These are phyloP conservation scores for Venturia pyrina DNA, from an alignment of 2,329 filamentous ascomycete species.

Conservation along the genomic window DNA sequence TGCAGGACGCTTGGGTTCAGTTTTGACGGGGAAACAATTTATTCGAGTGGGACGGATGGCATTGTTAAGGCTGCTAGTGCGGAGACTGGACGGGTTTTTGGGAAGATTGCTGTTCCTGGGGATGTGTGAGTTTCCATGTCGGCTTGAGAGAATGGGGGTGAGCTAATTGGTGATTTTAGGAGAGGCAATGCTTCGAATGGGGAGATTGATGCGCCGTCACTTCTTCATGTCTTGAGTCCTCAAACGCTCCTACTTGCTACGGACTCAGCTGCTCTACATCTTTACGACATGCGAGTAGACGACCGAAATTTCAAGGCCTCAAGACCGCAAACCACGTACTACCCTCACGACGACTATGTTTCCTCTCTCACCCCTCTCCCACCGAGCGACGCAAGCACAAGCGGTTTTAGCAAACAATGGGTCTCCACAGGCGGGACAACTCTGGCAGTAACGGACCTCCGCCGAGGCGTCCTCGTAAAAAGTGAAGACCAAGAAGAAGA, in stretches of 20 bases:
- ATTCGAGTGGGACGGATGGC: slow-evolving; percentile 51
- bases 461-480: slow-evolving; percentile 73
- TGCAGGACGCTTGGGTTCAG: slow-evolving; percentile 74
- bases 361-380: slow-evolving; percentile 80
- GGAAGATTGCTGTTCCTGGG: slow-evolving; percentile 69
- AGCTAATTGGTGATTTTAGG: not conserved
- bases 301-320: slow-evolving; percentile 33
- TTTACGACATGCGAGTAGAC: slow-evolving; percentile 68
- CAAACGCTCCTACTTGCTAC: slow-evolving; percentile 83
- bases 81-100: slow-evolving; percentile 56
- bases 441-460: slow-evolving; percentile 78
- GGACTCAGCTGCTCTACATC: slow-evolving; percentile 79
- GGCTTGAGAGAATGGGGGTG: not conserved
- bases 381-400: slow-evolving; percentile 68
- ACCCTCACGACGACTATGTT: slow-evolving; percentile 86
- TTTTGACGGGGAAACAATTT: slow-evolving; percentile 61
- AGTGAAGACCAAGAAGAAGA: slow-evolving; percentile 96
- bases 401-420: slow-evolving; percentile 89
- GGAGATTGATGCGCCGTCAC: slow-evolving; percentile 61
- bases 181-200: slow-evolving; percentile 15
- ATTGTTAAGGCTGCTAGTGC: slow-evolving; percentile 51
- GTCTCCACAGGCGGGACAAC: slow-evolving; percentile 88
- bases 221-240: slow-evolving; percentile 75
- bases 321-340: slow-evolving; percentile 68
- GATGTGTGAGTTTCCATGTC: slow-evolving; percentile 29